These are phyloP conservation scores for Trichoderma lentiforme DNA, from an alignment of 2,329 filamentous ascomycete genomes.

Conservation along the genomic window DNA sequence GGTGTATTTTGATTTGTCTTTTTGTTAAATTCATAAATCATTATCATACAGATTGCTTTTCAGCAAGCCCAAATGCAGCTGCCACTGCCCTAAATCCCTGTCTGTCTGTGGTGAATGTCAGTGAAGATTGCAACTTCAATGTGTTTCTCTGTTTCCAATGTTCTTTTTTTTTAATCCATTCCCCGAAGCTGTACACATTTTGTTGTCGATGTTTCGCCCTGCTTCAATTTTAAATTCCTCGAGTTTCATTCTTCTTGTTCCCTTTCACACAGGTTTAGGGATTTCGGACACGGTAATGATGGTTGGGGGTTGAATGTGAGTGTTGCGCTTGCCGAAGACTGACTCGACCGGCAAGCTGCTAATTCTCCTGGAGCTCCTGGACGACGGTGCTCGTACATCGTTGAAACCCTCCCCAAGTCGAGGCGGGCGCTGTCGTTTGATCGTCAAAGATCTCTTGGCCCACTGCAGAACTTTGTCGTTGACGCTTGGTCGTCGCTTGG, in stretches of 20 bases:
- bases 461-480: conserved; percentile 35
- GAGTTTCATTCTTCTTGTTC: neutral
- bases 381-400: conserved; percentile 2
- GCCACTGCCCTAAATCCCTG: neutral
- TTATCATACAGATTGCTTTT: conserved; percentile 18
- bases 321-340: neutral
- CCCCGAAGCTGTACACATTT: neutral
- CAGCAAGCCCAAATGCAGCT: neutral
- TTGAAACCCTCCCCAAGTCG: conserved; percentile 24
- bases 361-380: conserved; percentile 8
- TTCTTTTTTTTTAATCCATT: neutral
- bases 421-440: conserved; percentile 27
- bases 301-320: conserved; percentile 17
- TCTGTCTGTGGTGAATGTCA: neutral
- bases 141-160: neutral
- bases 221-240: neutral
- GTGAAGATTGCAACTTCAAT: neutral
- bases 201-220: neutral
- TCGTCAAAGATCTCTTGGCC: conserved; percentile 33
- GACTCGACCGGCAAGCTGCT: neutral
- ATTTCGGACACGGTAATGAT: conserved; percentile 22
- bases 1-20: conserved; percentile 63
- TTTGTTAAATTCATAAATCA: conserved; percentile 10
- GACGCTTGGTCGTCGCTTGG: conserved; percentile 29
- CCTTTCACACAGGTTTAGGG: conserved; percentile 17